A percentile compares a stretch with the other conserved stretches of the same genome.
These are phyloP conservation scores for Solanum chilense DNA, from an alignment of 257 asterid genomes.

Conservation along the genomic window DNA sequence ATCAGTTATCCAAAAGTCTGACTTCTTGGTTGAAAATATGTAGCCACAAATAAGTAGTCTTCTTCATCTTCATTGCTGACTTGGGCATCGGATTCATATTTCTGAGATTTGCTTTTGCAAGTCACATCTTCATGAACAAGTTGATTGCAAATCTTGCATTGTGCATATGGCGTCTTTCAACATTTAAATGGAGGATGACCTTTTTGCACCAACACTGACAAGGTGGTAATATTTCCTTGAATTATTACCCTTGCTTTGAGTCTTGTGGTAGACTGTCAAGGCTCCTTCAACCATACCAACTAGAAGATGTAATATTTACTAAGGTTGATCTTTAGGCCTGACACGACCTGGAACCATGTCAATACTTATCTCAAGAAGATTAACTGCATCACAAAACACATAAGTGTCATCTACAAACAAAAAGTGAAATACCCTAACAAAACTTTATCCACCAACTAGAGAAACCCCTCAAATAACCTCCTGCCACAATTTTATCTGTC, in stretches of 20 bases:
- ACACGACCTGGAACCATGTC: not conserved
- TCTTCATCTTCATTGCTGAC: not conserved
- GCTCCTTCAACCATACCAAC: not conserved
- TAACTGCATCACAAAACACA: not conserved
- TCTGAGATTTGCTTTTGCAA: not conserved
- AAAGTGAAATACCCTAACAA: not conserved
- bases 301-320: not conserved
- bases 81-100: not conserved
- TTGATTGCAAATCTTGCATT: not conserved
- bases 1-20: not conserved
- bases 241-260: not conserved
- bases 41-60: not conserved
- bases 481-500: not conserved
- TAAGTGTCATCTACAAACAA: not conserved
- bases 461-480: not conserved
- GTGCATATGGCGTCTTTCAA: not conserved
- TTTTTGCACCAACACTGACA: not conserved
- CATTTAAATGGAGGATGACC: not conserved
- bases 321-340: not conserved
- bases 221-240: not conserved
- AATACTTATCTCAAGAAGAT: not conserved
- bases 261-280: not conserved
- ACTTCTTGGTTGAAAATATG: not conserved
- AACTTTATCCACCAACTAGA: not conserved
- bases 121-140: not conserved